Evolutionary conservation across 2,329 filamentous ascomycete genomes (phyloP), one percentile per base, ranked within the genome.

Genomic region (Fusarium robinianum): DNA sequence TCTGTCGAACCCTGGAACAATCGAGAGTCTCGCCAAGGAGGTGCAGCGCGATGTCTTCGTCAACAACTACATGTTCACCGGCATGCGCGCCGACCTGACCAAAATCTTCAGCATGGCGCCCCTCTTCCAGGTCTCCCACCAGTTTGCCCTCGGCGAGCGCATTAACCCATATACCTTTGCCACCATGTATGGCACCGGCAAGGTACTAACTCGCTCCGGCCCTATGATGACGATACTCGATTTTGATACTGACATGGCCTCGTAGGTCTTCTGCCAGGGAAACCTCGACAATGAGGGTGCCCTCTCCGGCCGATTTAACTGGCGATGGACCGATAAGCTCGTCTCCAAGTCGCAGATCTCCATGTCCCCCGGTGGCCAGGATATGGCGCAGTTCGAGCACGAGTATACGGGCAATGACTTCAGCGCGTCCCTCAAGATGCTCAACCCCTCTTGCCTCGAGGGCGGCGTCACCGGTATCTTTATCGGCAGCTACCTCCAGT

Each of bases 121-220:
- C 46, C 77, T 97, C 59, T 99, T 99, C 79, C 92, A 97, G 74
- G 88, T 96, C 61, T 96, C 92, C 57, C 94, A 99, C 75, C 89
- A 94, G 62, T 94, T 99, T 70, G 87, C 92, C 42, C 89, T 96
- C 82, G 92, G 94, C 61, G 90, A 96, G 72, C 84, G 87, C 58
- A 78, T 95, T 69, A 91, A 91, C 68, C 94, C 94, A 24, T 99
- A 99, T 73, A 90, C 89, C 41, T 96, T 97, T 73, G 89, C 90
- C 59, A 89, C 88, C 55, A 83, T 99, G 65, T 96, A 94, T 69
- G 94, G 94, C 60, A 96, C 88, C 57, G 87, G 87, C 72, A 92
- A 90, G 79, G 92, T 96, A 72, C 41, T 48, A 26, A 31, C 25
- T 35, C 33, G 30, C 25, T 17, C 34, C 15, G 30, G 27, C 16